Evolutionary conservation across 305 asterid genomes (phyloP).

Genomic region (Fraxinus greggii): DNA sequence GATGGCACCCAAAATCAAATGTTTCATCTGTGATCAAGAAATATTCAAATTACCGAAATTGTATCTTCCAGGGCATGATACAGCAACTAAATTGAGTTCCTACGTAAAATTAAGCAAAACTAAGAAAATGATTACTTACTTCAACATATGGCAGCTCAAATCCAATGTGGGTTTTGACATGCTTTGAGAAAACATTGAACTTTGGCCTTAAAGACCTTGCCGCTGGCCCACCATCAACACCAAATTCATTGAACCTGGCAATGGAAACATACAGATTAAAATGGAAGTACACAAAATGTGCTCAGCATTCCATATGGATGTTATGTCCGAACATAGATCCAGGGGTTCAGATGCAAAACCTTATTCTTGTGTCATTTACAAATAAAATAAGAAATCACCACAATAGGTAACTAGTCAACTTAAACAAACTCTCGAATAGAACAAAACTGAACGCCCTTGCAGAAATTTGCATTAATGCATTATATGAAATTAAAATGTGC

Average conservation of each 20-base stretch:
- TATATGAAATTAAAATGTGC: neutral
- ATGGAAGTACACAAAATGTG: conserved; percentile 10
- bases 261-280: neutral
- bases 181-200: conserved; percentile 59
- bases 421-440: neutral
- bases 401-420: neutral
- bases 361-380: neutral
- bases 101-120: conserved; percentile 3
- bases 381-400: conserved; percentile 7
- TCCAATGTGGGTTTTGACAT: conserved; percentile 57
- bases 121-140: conserved; percentile 35
- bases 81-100: neutral
- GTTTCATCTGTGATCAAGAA: conserved; percentile 51
- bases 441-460: neutral
- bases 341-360: neutral
- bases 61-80: neutral
- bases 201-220: conserved; percentile 61
- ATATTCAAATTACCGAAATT: conserved; percentile 6
- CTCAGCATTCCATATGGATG: neutral
- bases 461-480: neutral
- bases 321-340: conserved; percentile 6
- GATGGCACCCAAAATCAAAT: conserved; percentile 67
- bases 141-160: conserved; percentile 58
- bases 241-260: conserved; percentile 67
- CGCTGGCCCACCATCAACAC: conserved; percentile 82